These are phyloP conservation scores for Myxozyma geophila DNA, from an alignment of 805 yeast genomes.

Conservation along the genomic window DNA sequence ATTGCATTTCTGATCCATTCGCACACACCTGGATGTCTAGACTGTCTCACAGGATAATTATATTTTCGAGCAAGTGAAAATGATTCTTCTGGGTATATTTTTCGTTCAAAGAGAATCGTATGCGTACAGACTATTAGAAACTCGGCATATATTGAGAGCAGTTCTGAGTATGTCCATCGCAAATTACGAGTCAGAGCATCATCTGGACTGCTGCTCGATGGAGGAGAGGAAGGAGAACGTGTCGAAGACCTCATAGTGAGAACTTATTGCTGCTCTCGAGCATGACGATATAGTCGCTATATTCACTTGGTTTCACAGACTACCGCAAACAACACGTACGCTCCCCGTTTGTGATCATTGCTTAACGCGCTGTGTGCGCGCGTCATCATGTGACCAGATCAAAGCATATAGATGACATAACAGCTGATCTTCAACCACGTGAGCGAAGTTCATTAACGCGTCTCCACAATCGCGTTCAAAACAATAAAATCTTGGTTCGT, in stretches of 20 bases:
- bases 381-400: conserved; percentile 1
- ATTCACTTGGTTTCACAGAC: no score
- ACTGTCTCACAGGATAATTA: conserved; percentile 50
- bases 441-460: neutral
- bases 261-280: no score
- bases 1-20: conserved; percentile 52
- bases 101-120: conserved; percentile 57
- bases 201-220: neutral
- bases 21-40: conserved; percentile 55
- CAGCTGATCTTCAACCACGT: neutral
- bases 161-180: conserved; percentile 29
- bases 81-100: conserved; percentile 58
- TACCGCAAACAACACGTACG: neutral
- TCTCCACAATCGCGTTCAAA: neutral
- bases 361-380: neutral
- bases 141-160: conserved; percentile 28
- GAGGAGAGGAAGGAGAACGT: neutral
- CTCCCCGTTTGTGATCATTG: neutral
- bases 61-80: conserved; percentile 53
- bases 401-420: neutral
- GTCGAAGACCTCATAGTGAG: neutral
- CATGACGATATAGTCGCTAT: no score
- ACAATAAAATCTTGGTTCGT: no score
- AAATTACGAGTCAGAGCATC: neutral
- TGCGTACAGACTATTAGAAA: conserved; percentile 58